Evolutionary conservation across 2,329 filamentous ascomycete genomes (phyloP), one percentile per base, ranked within the genome.

Genomic region (Fusarium tjaetaba): DNA sequence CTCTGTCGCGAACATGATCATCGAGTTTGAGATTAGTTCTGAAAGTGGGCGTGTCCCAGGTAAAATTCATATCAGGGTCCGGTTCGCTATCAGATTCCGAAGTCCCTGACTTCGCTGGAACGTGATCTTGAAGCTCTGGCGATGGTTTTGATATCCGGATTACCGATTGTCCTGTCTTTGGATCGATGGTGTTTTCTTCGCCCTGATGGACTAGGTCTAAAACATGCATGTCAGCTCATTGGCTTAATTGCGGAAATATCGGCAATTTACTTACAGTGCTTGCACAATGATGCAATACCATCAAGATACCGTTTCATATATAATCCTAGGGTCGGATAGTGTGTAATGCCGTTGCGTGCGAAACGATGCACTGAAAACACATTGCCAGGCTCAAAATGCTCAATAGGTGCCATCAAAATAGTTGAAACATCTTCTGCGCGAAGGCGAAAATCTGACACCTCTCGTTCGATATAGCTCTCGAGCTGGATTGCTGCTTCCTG

Each of bases 241-340:
- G 4, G 4, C 13, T n/a, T 13, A 15, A 14, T 41, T 3, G 11
- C 22, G n/a, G 14, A 42, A n/a, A 4, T 15, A 7, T 14, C 2
- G 13, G 22, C 1, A n/a, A 9, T n/a, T 42, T 15, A 15, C 39
- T 42, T 20, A 46, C 43, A 46, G 16, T 46, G 43, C 24, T 26
- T 46, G 24, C 43, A 20, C 2, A 46, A 5, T 14, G 43, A 18
- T 20, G 43, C 43, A 13, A 28, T 46, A 7, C 24, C 24, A 9
- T 46, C 24, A 4, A 26, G 24, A 45, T 26, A 4, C 24, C 16
- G 24, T 11, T 45, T 45, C 11, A 26, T 18, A 7, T 20, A 8
- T 6, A 0, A 24, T 26, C 7, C 11, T 4, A n/a, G 13, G 42
- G 42, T 5, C 1, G 24, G 42, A 20, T 20, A 7, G 24, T 45